phyloP scores from a whole-genome alignment of 2,329 filamentous ascomycete species.

The Chrysoporthe cubensis region DNA sequence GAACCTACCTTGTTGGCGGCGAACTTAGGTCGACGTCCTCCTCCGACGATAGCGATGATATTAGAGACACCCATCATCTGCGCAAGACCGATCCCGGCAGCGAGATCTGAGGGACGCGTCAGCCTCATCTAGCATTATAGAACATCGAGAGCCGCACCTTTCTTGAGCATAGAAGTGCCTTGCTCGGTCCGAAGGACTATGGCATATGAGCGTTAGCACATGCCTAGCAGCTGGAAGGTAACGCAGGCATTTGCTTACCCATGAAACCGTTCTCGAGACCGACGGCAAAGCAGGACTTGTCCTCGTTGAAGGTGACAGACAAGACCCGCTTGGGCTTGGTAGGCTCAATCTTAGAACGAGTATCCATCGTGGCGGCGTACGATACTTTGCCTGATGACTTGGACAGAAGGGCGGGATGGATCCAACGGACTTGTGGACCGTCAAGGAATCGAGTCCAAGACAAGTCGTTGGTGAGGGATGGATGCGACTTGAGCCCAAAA shows the following conservation, averaged over 20 bases:
- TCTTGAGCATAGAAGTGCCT: conserved; percentile 66
- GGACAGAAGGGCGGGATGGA: background rate
- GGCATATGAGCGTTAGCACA: conserved; percentile 34
- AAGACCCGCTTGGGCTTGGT: conserved; percentile 75
- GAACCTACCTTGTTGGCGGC: conserved; percentile 76
- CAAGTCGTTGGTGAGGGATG: background rate
- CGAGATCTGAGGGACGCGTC: conserved; percentile 62
- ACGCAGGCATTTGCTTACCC: conserved; percentile 53
- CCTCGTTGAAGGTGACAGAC: conserved; percentile 83
- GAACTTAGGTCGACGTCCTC: conserved; percentile 83
- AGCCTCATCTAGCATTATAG: conserved; percentile 15
- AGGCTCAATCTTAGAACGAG: conserved; percentile 80
- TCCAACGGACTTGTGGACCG: background rate
- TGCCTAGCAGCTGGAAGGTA: background rate
- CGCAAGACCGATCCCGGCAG: conserved; percentile 78
- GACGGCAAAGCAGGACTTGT: conserved; percentile 83
- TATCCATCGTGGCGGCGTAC: conserved; percentile 71
- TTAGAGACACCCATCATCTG: conserved; percentile 88
- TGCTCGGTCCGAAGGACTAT: conserved; percentile 74
- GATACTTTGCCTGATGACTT: background rate
- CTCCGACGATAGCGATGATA: conserved; percentile 87
- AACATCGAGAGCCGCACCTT: conserved; percentile 20
- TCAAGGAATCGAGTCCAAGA: background rate
- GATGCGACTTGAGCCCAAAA: background rate
- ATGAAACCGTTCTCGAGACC: conserved; percentile 86